Evolutionary conservation across 2,329 filamentous ascomycete genomes (phyloP).

Genomic region (Colletotrichum horii): DNA sequence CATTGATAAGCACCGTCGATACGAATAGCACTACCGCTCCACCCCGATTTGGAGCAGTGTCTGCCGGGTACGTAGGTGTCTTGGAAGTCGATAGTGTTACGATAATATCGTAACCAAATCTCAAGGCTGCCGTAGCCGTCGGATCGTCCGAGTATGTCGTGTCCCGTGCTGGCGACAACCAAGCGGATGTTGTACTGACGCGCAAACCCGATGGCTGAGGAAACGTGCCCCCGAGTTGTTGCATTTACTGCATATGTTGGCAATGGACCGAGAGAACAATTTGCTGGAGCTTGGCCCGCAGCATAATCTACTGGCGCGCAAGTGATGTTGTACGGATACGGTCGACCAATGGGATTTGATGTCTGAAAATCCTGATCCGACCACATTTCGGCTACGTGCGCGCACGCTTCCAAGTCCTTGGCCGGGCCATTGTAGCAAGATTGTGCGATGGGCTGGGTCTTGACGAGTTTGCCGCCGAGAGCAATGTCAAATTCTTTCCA

Average conservation of each 20-base stretch:
- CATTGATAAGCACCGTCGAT: conserved; percentile 39
- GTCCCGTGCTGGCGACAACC: conserved; percentile 47
- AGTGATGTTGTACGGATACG: conserved; percentile 32
- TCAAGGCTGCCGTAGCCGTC: conserved; percentile 35
- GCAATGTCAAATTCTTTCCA: conserved; percentile 24
- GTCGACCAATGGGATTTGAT: conserved; percentile 27
- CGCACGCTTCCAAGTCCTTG: conserved; percentile 25
- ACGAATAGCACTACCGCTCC: conserved; percentile 37
- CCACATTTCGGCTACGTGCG: conserved; percentile 27
- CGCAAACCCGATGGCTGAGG: conserved; percentile 15
- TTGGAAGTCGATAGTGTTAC: conserved; percentile 33
- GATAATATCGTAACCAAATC: conserved; percentile 36
- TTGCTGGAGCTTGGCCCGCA: conserved; percentile 8
- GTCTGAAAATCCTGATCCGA: conserved; percentile 30
- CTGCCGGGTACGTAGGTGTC: neutral
- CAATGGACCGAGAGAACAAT: conserved; percentile 25
- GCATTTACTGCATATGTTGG: conserved; percentile 30
- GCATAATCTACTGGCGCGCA: conserved; percentile 30
- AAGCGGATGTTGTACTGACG: conserved; percentile 39
- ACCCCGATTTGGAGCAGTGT: conserved; percentile 9
- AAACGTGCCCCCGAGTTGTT: conserved; percentile 21
- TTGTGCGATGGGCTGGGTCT: conserved; percentile 27
- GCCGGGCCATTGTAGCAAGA: conserved; percentile 28
- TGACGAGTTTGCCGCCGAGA: conserved; percentile 27
- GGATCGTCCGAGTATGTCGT: conserved; percentile 42